Conservation (phyloP, 2,329 filamentous ascomycete species). For the Cladosporium sphaerospermum region DNA sequence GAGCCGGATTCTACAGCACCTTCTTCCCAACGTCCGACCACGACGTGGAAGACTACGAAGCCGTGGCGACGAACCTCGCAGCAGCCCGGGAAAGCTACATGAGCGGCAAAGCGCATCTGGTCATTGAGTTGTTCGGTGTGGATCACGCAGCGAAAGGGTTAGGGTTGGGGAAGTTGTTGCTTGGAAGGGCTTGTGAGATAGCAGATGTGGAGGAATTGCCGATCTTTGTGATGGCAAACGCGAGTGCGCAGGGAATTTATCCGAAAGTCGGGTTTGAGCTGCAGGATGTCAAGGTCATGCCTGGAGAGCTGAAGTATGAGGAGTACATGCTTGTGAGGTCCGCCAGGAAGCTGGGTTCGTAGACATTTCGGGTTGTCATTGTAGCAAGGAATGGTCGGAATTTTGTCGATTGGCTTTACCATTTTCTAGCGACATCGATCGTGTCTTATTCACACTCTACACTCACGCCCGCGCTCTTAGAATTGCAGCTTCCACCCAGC, state of each 20-base stretch:
- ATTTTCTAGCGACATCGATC: too few species aligned
- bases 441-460: too few species aligned
- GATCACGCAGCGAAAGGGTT: slow-evolving; percentile 19
- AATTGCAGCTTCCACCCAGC: slow-evolving; percentile 60
- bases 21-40: slow-evolving; percentile 18
- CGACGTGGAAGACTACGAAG: slow-evolving; percentile 11
- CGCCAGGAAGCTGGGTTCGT: background rate
- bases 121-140: slow-evolving; percentile 22
- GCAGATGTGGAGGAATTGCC: slow-evolving; percentile 16
- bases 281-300: slow-evolving; percentile 11
- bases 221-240: slow-evolving; percentile 24
- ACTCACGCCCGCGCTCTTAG: background rate
- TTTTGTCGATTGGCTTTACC: too few species aligned
- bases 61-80: slow-evolving; percentile 12
- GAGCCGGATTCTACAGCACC: slow-evolving; percentile 13
- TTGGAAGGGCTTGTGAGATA: slow-evolving; percentile 18
- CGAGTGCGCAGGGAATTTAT: slow-evolving; percentile 14
- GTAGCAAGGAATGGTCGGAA: too few species aligned
- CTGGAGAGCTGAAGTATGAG: slow-evolving; percentile 14
- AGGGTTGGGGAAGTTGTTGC: slow-evolving; percentile 17
- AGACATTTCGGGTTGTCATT: too few species aligned
- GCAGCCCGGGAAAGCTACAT: slow-evolving; percentile 14
- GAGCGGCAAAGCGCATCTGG: slow-evolving; percentile 12
- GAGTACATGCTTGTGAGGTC: slow-evolving; percentile 17
- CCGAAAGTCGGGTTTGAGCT: slow-evolving; percentile 13